Percentiles rank a stretch among this genome's conserved stretches.
Conservation (phyloP, 768 basidiomycete species). For the Tricholoma hemisulphureum region DNA sequence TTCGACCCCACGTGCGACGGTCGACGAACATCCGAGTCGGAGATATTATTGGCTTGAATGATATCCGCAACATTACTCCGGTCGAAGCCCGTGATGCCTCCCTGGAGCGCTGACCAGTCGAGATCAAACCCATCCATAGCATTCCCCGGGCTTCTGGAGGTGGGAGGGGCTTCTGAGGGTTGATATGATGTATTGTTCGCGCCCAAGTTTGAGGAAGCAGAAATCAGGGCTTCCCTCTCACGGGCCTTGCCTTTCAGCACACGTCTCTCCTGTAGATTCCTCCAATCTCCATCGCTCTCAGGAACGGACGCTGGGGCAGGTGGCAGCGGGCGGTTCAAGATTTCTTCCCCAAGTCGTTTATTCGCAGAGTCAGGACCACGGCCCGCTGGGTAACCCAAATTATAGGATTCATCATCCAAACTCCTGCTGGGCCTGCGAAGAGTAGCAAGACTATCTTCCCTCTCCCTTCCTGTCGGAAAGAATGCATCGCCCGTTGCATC, state of each 20-base stretch:
- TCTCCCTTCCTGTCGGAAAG: conserved; percentile 36
- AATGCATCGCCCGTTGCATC: conserved; percentile 13
- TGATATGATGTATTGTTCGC: not conserved
- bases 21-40: conserved; percentile 12
- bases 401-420: conserved; percentile 45
- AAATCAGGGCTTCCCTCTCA: conserved; percentile 5
- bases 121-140: conserved; percentile 44
- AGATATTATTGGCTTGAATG: conserved; percentile 15
- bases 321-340: conserved; percentile 16
- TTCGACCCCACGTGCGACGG: conserved; percentile 15
- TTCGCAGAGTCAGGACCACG: conserved; percentile 4
- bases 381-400: not conserved
- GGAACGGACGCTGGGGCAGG: conserved; percentile 43
- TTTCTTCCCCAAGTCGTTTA: not conserved
- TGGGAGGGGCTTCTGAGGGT: not conserved
- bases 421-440: conserved; percentile 62
- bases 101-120: conserved; percentile 35
- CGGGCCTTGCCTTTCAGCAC: conserved; percentile 26
- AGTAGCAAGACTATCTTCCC: conserved; percentile 58
- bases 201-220: not conserved
- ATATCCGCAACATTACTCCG: conserved; percentile 26
- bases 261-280: conserved; percentile 44
- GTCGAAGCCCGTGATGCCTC: conserved; percentile 31
- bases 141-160: conserved; percentile 4
- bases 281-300: conserved; percentile 58